Conservation (phyloP, 1,139 yeast species). For the Candida pseudoviswanathii region DNA sequence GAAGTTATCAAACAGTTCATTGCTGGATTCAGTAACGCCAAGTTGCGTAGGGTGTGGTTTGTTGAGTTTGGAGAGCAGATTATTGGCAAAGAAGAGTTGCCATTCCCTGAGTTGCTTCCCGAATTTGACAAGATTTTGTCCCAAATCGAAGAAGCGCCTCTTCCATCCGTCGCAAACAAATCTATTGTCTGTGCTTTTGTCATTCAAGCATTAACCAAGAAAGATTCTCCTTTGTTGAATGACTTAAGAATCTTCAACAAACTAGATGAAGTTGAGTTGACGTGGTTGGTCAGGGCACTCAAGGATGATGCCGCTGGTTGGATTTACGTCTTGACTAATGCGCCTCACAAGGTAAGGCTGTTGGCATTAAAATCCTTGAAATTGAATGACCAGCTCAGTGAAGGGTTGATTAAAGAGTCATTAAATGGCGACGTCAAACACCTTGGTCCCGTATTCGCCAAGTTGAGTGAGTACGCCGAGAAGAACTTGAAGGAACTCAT, state of each 20-base stretch:
- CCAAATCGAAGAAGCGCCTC: constrained; percentile 49
- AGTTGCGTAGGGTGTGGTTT: constrained; percentile 71
- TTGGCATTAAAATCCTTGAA: constrained; percentile 21
- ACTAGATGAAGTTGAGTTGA: constrained; percentile 45
- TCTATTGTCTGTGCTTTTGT: constrained; percentile 54
- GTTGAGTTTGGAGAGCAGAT: constrained; percentile 44
- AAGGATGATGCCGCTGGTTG: constrained; percentile 36
- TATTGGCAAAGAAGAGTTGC: constrained; percentile 2
- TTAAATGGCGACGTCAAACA: constrained; percentile 3
- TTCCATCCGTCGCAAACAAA: constrained; percentile 50
- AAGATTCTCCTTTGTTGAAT: constrained; percentile 29
- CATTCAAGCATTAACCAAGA: constrained; percentile 14
- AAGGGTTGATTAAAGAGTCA: constrained; percentile 24
- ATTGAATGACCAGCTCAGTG: constrained; percentile 7
- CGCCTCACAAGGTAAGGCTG: constrained; percentile 35
- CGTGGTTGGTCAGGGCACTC: constrained; percentile 56
- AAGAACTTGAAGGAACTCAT: constrained; percentile 46
- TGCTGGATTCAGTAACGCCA: constrained; percentile 67
- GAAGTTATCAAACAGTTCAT: constrained; percentile 12
- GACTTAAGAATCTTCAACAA: constrained; percentile 53
- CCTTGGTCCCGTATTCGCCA: constrained; percentile 32
- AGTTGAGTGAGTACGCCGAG: constrained; percentile 24
- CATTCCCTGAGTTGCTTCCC: constrained; percentile 8
- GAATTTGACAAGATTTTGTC: constrained; percentile 33
- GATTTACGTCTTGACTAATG: constrained; percentile 40